Conservation (phyloP, 768 basidiomycete species). For the Vararia minispora region DNA sequence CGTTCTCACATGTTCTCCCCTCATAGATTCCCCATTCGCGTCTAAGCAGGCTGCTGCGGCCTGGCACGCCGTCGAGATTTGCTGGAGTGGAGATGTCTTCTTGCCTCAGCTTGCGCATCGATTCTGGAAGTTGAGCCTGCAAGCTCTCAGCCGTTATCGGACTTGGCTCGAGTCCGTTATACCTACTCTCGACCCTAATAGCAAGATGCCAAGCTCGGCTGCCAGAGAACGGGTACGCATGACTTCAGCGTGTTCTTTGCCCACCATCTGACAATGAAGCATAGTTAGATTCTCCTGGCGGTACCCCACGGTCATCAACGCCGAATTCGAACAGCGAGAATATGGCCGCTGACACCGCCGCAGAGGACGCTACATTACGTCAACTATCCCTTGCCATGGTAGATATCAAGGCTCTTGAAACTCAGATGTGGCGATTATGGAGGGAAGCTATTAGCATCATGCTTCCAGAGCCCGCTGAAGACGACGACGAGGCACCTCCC, state of each 20-base stretch:
- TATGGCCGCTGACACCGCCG: slow-evolving; percentile 42
- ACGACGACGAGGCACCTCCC: slow-evolving; percentile 23
- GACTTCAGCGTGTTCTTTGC: slow-evolving; percentile 23
- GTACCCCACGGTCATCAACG: slow-evolving; percentile 30
- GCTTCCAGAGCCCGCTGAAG: slow-evolving; percentile 35
- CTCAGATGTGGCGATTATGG: slow-evolving; percentile 51
- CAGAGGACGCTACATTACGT: slow-evolving; percentile 54
- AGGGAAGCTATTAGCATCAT: slow-evolving; percentile 50
- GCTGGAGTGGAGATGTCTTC: slow-evolving; percentile 83
- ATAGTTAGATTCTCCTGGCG: slow-evolving; percentile 1
- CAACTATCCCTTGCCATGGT: slow-evolving; percentile 57
- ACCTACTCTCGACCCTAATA: slow-evolving; percentile 30
- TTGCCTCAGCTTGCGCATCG: slow-evolving; percentile 72
- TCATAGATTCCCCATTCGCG: slow-evolving; percentile 28
- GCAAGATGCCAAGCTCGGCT: slow-evolving; percentile 22
- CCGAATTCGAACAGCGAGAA: slow-evolving; percentile 38
- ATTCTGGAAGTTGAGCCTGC: slow-evolving; percentile 88
- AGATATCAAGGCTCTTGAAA: slow-evolving; percentile 53
- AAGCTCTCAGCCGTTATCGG: slow-evolving; percentile 37
- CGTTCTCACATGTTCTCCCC: background rate
- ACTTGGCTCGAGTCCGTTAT: slow-evolving; percentile 38
- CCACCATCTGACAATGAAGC: background rate
- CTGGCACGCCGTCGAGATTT: slow-evolving; percentile 62
- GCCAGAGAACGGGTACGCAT: slow-evolving; percentile 20
- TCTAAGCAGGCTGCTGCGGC: slow-evolving; percentile 55